Conservation (phyloP, 2,329 filamentous ascomycete genomes). For the Nigrospora osmanthi region DNA sequence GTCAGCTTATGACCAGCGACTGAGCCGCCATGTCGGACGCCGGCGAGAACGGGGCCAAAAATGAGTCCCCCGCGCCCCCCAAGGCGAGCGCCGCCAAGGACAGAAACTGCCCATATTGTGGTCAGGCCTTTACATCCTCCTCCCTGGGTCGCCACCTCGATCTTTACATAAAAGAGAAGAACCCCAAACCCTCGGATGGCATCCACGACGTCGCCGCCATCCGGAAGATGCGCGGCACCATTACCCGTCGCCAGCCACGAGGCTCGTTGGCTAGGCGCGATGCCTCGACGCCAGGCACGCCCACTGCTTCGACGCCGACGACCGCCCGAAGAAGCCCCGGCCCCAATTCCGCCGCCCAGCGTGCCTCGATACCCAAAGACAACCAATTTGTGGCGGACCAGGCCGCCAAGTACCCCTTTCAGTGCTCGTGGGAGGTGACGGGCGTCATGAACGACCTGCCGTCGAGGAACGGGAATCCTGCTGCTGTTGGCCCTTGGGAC, state of each 20-base stretch:
- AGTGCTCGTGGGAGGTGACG: slow-evolving; percentile 66
- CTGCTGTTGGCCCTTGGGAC: slow-evolving; percentile 25
- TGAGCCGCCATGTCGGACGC: slow-evolving; percentile 11
- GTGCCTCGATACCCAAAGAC: slow-evolving; percentile 32
- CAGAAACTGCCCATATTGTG: slow-evolving; percentile 80
- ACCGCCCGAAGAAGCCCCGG: slow-evolving; percentile 28
- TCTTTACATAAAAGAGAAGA: slow-evolving; percentile 88
- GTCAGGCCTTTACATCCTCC: slow-evolving; percentile 85
- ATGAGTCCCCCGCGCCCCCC: slow-evolving; percentile 27
- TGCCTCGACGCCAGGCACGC: slow-evolving; percentile 51
- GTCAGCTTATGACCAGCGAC: not conserved
- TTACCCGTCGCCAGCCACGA: slow-evolving; percentile 78
- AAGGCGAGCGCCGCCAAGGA: slow-evolving; percentile 62
- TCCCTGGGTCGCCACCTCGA: slow-evolving; percentile 90
- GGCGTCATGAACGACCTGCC: slow-evolving; percentile 72
- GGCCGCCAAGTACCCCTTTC: slow-evolving; percentile 46
- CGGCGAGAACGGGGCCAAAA: slow-evolving; percentile 6
- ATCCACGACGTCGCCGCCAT: slow-evolving; percentile 89
- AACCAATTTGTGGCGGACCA: slow-evolving; percentile 34
- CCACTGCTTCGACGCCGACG: slow-evolving; percentile 22
- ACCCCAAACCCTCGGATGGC: slow-evolving; percentile 79
- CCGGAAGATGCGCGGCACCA: slow-evolving; percentile 69
- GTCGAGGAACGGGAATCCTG: slow-evolving; percentile 32
- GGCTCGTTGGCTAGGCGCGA: slow-evolving; percentile 54
- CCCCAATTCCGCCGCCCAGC: slow-evolving; percentile 28